These are phyloP conservation scores for Populus alba DNA, from an alignment of 345 rosid genomes.

Conservation along the genomic window DNA sequence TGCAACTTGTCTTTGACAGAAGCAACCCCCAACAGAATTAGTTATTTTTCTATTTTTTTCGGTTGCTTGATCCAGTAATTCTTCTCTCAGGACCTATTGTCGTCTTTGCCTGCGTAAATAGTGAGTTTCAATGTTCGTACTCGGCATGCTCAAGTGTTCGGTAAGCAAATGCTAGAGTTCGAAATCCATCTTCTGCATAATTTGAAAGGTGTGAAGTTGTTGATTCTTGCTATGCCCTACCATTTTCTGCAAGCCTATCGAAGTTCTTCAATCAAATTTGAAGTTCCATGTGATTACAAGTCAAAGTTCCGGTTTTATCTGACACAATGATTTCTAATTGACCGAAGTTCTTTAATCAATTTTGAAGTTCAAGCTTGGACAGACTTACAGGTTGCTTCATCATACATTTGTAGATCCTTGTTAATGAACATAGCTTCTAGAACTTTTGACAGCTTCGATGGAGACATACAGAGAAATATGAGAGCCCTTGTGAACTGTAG, in stretches of 20 bases:
- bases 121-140: conserved; percentile 51
- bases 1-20: conserved; percentile 87
- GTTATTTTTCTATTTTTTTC: conserved; percentile 67
- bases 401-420: conserved; percentile 61
- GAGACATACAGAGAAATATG: conserved; percentile 69
- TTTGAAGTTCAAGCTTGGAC: conserved; percentile 72
- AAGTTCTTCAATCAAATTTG: conserved; percentile 13
- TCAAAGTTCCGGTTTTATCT: conserved; percentile 84
- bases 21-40: conserved; percentile 61
- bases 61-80: conserved; percentile 56
- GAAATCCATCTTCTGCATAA: conserved; percentile 73
- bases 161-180: conserved; percentile 72
- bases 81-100: conserved; percentile 68
- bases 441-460: conserved; percentile 67
- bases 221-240: conserved; percentile 44
- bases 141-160: conserved; percentile 43
- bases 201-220: conserved; percentile 51
- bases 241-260: conserved; percentile 60
- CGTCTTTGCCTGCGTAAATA: conserved; percentile 58
- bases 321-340: conserved; percentile 72
- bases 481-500: conserved; percentile 58
- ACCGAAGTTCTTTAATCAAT: conserved; percentile 71
- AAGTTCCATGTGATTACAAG: conserved; percentile 83
- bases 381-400: conserved; percentile 50
- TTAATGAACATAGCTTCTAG: conserved; percentile 68